Evolutionary conservation across 192 early-diverging fungal species (phyloP).

Genomic region (Linderina pennispora): DNA sequence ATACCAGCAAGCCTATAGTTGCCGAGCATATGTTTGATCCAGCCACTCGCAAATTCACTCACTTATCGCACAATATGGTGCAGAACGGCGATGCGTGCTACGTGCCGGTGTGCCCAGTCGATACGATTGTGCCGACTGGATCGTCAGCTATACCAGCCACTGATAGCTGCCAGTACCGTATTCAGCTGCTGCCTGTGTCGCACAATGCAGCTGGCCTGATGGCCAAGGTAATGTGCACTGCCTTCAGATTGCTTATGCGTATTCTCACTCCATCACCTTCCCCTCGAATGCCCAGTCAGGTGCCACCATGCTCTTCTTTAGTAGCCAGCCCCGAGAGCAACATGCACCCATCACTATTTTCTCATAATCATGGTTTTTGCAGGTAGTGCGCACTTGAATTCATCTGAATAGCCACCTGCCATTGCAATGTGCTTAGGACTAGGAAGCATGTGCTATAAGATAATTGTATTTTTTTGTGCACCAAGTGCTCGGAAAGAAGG

Average conservation of each 20-base stretch:
- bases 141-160: not conserved
- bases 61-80: conserved; percentile 2
- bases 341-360: no score
- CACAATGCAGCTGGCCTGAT: conserved; percentile 3
- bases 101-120: conserved; percentile 12
- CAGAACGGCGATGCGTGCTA: conserved; percentile 13
- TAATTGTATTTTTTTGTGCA: conserved; percentile 19
- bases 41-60: conserved; percentile 3
- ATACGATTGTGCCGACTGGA: conserved; percentile 2
- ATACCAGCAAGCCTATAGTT: conserved; percentile 4
- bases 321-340: no score
- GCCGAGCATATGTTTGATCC: conserved; percentile 11
- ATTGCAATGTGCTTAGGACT: no score
- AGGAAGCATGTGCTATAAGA: no score
- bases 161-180: conserved; percentile 7
- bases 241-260: no score
- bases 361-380: no score
- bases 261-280: not conserved
- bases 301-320: no score
- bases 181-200: conserved; percentile 13
- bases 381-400: no score
- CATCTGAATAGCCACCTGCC: no score
- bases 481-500: conserved; percentile 18
- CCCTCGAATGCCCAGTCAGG: no score
- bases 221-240: conserved; percentile 2